These are phyloP conservation scores for Phylloboletellus chloephorus DNA, from an alignment of 1,284 basidiomycete genomes.

Conservation along the genomic window DNA sequence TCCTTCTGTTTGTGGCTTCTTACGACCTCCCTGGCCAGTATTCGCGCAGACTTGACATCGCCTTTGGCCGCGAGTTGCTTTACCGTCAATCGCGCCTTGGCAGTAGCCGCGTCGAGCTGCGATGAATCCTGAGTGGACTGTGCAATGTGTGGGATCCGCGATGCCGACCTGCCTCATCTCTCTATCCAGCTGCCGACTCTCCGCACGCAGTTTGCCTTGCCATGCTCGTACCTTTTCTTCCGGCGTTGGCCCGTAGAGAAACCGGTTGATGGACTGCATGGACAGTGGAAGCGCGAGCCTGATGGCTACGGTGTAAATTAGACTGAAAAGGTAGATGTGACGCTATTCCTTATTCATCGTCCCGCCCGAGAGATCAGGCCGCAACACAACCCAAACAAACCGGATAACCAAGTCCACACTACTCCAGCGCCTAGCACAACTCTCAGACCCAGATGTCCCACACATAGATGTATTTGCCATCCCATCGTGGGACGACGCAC, in stretches of 20 bases:
- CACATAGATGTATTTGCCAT: too few relatives aligned
- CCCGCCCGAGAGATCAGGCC: too few relatives aligned
- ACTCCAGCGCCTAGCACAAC: too few relatives aligned
- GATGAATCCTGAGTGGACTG: slow-evolving; percentile 19
- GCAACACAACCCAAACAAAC: too few relatives aligned
- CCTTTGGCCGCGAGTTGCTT: slow-evolving; percentile 91
- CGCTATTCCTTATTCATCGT: slow-evolving; percentile 7
- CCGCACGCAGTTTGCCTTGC: slow-evolving; percentile 78
- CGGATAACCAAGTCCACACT: too few relatives aligned
- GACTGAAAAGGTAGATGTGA: slow-evolving; percentile 16
- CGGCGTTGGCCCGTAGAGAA: slow-evolving; percentile 90
- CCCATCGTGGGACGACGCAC: too few relatives aligned
- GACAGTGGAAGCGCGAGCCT: slow-evolving; percentile 6
- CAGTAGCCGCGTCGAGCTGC: slow-evolving; percentile 79
- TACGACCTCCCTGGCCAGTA: slow-evolving; percentile 93
- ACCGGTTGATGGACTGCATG: slow-evolving; percentile 87
- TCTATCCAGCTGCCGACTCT: slow-evolving; percentile 79
- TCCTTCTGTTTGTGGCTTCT: slow-evolving; percentile 94
- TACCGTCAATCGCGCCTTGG: slow-evolving; percentile 77
- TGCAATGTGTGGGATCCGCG: slow-evolving; percentile 13
- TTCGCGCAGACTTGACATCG: slow-evolving; percentile 87
- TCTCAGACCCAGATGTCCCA: too few relatives aligned
- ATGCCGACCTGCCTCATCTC: slow-evolving; percentile 86
- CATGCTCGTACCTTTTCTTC: slow-evolving; percentile 88
- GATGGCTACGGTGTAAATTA: slow-evolving; percentile 1